These are phyloP conservation scores for Thalia dealbata DNA, from an alignment of 176 grass and related monocot genomes.

Conservation along the genomic window DNA sequence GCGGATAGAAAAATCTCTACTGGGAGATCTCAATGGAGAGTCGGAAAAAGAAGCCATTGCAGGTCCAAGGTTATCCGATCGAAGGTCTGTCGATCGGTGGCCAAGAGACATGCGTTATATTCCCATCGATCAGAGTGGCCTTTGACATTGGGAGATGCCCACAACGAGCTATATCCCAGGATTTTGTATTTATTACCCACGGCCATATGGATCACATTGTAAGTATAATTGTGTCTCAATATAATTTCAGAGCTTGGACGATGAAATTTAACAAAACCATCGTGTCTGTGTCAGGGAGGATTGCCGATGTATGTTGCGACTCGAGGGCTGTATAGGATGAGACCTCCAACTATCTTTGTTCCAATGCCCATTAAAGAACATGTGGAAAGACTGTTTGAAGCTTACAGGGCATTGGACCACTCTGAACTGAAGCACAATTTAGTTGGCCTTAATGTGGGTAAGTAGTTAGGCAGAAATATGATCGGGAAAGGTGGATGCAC, in stretches of 20 bases:
- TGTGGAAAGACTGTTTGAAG: slow-evolving; percentile 62
- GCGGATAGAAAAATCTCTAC: not conserved
- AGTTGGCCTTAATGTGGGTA: slow-evolving; percentile 53
- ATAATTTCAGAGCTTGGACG: too few relatives aligned
- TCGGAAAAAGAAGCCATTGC: slow-evolving; percentile 19
- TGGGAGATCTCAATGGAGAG: not conserved
- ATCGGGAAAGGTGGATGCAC: not conserved
- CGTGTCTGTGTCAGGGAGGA: slow-evolving; percentile 38
- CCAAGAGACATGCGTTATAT: slow-evolving; percentile 82
- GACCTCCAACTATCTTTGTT: slow-evolving; percentile 84
- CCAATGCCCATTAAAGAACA: slow-evolving; percentile 47
- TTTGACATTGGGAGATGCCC: slow-evolving; percentile 97
- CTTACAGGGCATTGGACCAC: slow-evolving; percentile 87
- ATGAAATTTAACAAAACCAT: not conserved
- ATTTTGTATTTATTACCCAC: slow-evolving; percentile 93
- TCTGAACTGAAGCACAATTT: slow-evolving; percentile 80
- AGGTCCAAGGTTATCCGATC: slow-evolving; percentile 58
- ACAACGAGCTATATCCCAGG: slow-evolving; percentile 71
- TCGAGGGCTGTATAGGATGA: slow-evolving; percentile 59
- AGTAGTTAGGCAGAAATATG: not conserved
- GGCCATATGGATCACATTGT: slow-evolving; percentile 90
- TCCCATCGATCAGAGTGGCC: slow-evolving; percentile 73
- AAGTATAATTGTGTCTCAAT: slow-evolving; percentile 7
- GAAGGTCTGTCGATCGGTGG: slow-evolving; percentile 84
- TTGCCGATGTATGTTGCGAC: slow-evolving; percentile 96